phyloP scores from a whole-genome alignment of 2,329 filamentous ascomycete species.

The Colletotrichum plurivorum region DNA sequence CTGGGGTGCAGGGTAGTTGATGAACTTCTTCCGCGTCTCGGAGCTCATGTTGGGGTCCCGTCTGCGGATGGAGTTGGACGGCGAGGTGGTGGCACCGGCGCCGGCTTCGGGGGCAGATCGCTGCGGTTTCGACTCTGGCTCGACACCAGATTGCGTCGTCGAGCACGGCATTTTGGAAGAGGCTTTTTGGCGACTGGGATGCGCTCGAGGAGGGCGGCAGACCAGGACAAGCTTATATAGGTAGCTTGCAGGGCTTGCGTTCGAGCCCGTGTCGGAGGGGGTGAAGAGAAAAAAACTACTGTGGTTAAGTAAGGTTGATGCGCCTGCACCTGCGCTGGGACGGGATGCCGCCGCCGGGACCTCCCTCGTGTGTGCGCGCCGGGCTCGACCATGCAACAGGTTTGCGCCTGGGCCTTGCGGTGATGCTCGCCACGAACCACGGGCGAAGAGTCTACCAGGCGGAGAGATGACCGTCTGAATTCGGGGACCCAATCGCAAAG shows the following conservation, averaged over 20 bases:
- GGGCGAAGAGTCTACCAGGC: slow-evolving; percentile 7
- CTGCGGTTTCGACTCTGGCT: slow-evolving; percentile 9
- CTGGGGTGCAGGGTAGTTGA: slow-evolving; percentile 55
- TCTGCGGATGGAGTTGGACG: slow-evolving; percentile 4
- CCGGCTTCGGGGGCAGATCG: slow-evolving; percentile 1
- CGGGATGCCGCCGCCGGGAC: slow-evolving; percentile 37
- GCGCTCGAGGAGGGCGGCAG: neutral
- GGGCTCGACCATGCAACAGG: slow-evolving; percentile 35
- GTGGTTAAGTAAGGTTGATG: slow-evolving; percentile 26
- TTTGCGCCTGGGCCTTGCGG: slow-evolving; percentile 25
- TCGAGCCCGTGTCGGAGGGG: slow-evolving; percentile 22
- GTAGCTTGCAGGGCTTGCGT: slow-evolving; percentile 3
- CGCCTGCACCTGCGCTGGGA: slow-evolving; percentile 10
- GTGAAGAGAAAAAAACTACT: too few relatives aligned
- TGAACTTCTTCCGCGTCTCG: slow-evolving; percentile 43
- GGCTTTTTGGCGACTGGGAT: neutral
- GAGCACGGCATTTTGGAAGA: slow-evolving; percentile 18
- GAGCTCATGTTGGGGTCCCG: slow-evolving; percentile 34
- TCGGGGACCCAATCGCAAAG: neutral
- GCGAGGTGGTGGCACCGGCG: neutral
- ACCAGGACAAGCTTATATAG: slow-evolving; percentile 38
- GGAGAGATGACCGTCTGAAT: slow-evolving; percentile 16
- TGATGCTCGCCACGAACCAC: slow-evolving; percentile 27
- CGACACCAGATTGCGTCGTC: slow-evolving; percentile 6
- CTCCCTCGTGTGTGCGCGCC: slow-evolving; percentile 25